Percentiles rank a stretch among this genome's conserved stretches.
phyloP scores from a whole-genome alignment of 176 grass and related monocot species.

The Saccharum officinarum region DNA sequence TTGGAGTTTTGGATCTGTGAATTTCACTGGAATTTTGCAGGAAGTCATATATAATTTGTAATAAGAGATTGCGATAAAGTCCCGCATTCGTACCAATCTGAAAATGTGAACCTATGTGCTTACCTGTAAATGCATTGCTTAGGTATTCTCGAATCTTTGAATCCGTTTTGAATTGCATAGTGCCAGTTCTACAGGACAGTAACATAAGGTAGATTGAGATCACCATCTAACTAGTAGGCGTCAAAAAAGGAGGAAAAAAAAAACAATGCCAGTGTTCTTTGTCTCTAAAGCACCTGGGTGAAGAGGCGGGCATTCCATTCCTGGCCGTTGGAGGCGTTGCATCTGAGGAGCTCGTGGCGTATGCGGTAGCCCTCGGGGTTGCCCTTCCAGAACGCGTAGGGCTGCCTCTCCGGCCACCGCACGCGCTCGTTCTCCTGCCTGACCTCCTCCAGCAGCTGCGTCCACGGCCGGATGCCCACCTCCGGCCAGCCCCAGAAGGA shows the following conservation, averaged over 20 bases:
- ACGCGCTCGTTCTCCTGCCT: conserved; percentile 33
- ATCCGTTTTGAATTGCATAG: conserved; percentile 17
- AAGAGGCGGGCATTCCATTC: conserved; percentile 65
- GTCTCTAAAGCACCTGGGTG: conserved; percentile 28
- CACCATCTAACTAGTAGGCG: neutral
- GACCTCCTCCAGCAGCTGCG: conserved; percentile 35
- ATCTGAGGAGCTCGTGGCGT: conserved; percentile 42
- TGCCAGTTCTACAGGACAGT: conserved; percentile 44
- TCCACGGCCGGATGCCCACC: conserved; percentile 54
- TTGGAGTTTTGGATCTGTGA: neutral
- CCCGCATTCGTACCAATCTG: neutral
- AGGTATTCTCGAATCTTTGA: conserved; percentile 49
- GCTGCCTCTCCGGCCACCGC: conserved; percentile 47
- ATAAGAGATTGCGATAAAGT: too few relatives aligned
- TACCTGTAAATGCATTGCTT: conserved; percentile 71
- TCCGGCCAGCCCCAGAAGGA: conserved; percentile 89
- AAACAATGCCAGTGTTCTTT: neutral
- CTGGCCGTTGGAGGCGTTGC: conserved; percentile 36
- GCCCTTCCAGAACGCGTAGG: conserved; percentile 66
- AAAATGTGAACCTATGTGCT: neutral
- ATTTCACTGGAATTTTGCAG: neutral
- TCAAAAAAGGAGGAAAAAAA: neutral
- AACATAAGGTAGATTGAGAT: neutral
- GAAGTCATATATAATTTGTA: neutral
- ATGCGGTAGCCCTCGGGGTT: neutral